Percentiles rank a stretch among this genome's conserved stretches.
These are phyloP conservation scores for Puccinia triticina DNA, from an alignment of 1,284 basidiomycete species.

Conservation along the genomic window DNA sequence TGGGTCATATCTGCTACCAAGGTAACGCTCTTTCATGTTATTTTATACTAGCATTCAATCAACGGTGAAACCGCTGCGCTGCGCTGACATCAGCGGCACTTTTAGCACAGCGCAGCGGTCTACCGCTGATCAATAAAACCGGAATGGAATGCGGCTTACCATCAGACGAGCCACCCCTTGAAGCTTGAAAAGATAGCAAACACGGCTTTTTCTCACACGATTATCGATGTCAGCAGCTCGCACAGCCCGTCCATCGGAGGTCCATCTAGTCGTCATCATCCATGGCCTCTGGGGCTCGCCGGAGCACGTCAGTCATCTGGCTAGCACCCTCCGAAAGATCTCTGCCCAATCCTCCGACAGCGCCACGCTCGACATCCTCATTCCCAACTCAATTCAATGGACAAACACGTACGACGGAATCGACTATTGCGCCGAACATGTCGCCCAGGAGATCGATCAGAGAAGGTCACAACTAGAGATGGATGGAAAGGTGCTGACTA, in stretches of 20 bases:
- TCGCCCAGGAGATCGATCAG: constrained; percentile 68
- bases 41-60: too few relatives aligned
- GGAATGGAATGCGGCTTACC: too few relatives aligned
- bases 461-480: constrained; percentile 66
- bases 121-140: too few relatives aligned
- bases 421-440: constrained; percentile 73
- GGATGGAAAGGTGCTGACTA: constrained; percentile 66
- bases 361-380: constrained; percentile 64
- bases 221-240: not conserved
- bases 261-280: constrained; percentile 71
- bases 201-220: too few relatives aligned
- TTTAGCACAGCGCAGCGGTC: too few relatives aligned
- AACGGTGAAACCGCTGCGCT: too few relatives aligned
- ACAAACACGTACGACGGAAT: constrained; percentile 74
- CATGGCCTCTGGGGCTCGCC: constrained; percentile 86
- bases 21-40: too few relatives aligned
- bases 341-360: constrained; percentile 44
- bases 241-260: not conserved
- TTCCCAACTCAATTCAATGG: constrained; percentile 66
- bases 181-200: too few relatives aligned
- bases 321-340: constrained; percentile 59
- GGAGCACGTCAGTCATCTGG: constrained; percentile 64
- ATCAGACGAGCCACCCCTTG: too few relatives aligned
- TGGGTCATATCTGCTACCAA: too few relatives aligned
- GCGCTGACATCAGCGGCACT: too few relatives aligned